Conservation (phyloP, 225 moss, liverwort and hornwort species). For the Thuidium tamariscinum region DNA sequence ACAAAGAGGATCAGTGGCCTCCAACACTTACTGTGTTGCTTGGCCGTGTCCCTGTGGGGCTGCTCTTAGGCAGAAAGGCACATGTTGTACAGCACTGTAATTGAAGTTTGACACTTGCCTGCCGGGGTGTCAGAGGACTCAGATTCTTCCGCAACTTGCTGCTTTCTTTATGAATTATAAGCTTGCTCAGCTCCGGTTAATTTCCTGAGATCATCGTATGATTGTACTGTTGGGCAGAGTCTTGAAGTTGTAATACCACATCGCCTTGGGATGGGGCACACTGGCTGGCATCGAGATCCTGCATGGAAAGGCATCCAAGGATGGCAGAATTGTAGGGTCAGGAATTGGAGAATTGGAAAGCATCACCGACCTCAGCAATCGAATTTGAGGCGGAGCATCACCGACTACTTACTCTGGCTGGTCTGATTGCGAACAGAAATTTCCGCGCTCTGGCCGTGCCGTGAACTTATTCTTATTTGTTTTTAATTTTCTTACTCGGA, state of each 20-base stretch:
- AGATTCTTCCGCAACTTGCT: not conserved
- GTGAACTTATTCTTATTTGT: not conserved
- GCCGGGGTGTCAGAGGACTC: not conserved
- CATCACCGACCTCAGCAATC: not conserved
- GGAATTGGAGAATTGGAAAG: not conserved
- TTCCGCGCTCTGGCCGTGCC: not conserved
- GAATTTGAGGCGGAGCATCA: not conserved
- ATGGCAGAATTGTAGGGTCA: no score
- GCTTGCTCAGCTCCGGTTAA: not conserved
- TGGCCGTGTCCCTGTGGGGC: no score
- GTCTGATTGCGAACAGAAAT: not conserved
- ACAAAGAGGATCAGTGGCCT: no score
- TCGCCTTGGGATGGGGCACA: not conserved
- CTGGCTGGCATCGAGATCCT: not conserved
- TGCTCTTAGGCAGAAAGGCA: no score
- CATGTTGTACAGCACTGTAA: not conserved
- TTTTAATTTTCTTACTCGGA: no score
- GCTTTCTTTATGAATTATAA: not conserved
- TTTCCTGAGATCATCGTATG: no score
- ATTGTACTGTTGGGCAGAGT: not conserved
- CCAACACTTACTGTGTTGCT: no score
- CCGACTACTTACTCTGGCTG: not conserved
- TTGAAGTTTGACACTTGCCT: no score
- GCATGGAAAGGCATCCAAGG: not conserved
- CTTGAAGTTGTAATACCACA: not conserved